Percentiles rank a stretch among this genome's conserved stretches.
phyloP scores from a whole-genome alignment of 495 filamentous ascomycete genomes.

The Collariella sp. region DNA sequence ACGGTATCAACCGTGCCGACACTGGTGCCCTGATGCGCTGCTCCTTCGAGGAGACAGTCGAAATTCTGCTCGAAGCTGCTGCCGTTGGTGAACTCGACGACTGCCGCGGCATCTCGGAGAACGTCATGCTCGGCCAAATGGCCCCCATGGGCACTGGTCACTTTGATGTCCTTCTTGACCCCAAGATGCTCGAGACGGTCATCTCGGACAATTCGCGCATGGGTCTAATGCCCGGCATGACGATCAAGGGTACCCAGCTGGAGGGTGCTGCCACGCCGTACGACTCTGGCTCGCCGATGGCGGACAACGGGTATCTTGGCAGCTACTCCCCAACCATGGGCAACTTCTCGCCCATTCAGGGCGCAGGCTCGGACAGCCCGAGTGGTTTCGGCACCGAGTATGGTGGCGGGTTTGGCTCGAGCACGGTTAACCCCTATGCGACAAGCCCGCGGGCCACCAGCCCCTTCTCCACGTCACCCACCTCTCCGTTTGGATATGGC shows the following conservation, averaged over 20 bases:
- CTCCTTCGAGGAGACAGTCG: slow-evolving; percentile 98
- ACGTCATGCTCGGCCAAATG: slow-evolving; percentile 95
- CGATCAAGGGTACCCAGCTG: slow-evolving; percentile 58
- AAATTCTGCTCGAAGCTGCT: slow-evolving; percentile 92
- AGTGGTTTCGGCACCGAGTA: slow-evolving; percentile 60
- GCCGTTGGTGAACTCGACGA: slow-evolving; percentile 92
- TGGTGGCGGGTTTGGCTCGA: slow-evolving; percentile 38
- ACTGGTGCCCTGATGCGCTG: slow-evolving; percentile 98
- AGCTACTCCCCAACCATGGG: slow-evolving; percentile 61
- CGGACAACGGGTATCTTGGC: slow-evolving; percentile 61
- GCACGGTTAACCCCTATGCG: slow-evolving; percentile 60
- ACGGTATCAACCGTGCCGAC: slow-evolving; percentile 96
- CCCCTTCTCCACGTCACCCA: slow-evolving; percentile 71
- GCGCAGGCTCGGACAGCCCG: slow-evolving; percentile 63
- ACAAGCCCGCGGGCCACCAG: slow-evolving; percentile 71
- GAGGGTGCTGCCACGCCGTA: slow-evolving; percentile 93
- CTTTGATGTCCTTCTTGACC: slow-evolving; percentile 85
- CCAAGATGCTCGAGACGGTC: slow-evolving; percentile 89
- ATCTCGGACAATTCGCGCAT: slow-evolving; percentile 81
- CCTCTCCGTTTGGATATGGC: slow-evolving; percentile 57
- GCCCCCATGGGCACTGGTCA: slow-evolving; percentile 94
- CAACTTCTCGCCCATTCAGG: slow-evolving; percentile 88
- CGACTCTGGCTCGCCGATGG: slow-evolving; percentile 81
- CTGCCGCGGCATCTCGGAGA: slow-evolving; percentile 95
- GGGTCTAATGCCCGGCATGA: slow-evolving; percentile 66